phyloP scores from a whole-genome alignment of 306 rosid species.

The Cucurbita maxima region DNA sequence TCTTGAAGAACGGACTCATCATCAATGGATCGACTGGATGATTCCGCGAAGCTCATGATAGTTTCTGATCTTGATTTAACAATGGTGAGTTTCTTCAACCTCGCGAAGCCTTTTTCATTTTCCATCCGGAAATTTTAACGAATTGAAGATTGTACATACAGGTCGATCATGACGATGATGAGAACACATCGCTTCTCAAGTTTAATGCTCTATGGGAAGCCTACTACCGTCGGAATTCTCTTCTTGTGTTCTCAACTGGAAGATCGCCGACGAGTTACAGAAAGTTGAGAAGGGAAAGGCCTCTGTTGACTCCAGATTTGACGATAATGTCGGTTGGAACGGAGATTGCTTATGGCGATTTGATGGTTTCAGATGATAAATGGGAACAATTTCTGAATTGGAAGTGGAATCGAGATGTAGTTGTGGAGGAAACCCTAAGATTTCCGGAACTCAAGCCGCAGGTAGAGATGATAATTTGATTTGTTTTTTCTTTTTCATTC shows the following conservation, averaged over 20 bases:
- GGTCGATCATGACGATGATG: constrained; percentile 68
- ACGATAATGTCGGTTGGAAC: constrained; percentile 73
- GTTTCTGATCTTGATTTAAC: constrained; percentile 86
- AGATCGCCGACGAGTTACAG: constrained; percentile 49
- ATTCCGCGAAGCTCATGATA: constrained; percentile 50
- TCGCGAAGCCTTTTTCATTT: background rate
- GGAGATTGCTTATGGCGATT: constrained; percentile 54
- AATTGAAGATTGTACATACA: constrained; percentile 6
- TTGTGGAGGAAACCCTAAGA: constrained; percentile 51
- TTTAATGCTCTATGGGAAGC: constrained; percentile 81
- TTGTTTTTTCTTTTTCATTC: background rate
- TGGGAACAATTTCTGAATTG: constrained; percentile 43
- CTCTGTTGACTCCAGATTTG: constrained; percentile 67
- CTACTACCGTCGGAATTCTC: constrained; percentile 56
- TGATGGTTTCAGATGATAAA: constrained; percentile 35
- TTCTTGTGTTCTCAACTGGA: constrained; percentile 82
- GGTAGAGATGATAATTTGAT: constrained; percentile 17
- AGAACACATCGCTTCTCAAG: constrained; percentile 42
- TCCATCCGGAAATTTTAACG: background rate
- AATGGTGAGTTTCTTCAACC: constrained; percentile 32
- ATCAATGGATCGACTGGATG: constrained; percentile 40
- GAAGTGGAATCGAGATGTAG: constrained; percentile 53
- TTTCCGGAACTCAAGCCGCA: constrained; percentile 57
- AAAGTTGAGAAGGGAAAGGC: constrained; percentile 38
- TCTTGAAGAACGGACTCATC: background rate